Evolutionary conservation across 2,329 filamentous ascomycete genomes (phyloP), one percentile per base, ranked within the genome.

Genomic region (Verticillium isaacii): DNA sequence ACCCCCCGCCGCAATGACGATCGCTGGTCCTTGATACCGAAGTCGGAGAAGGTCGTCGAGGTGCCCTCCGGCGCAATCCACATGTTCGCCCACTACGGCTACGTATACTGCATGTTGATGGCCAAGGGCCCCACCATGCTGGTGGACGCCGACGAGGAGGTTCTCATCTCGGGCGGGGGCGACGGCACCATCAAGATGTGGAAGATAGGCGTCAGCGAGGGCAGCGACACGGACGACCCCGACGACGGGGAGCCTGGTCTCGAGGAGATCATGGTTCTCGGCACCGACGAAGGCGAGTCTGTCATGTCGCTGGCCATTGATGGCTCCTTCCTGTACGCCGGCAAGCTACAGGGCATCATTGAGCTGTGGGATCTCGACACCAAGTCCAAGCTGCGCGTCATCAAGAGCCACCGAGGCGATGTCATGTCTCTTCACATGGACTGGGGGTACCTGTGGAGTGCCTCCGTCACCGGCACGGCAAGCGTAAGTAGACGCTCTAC

Each of bases 311-410:
- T 99, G 59, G 89, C 91, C 5, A 84, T 96, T 2, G 93, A 98
- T 65, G 93, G 92, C 0, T 93, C 93, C 0, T 96, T 99, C 66
- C 82, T 99, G 5, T 99, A 98, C 72, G 92, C 91, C 63, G 95
- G 95, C 56, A 90, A 96, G 68, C 85, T 93, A 1, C 88, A 91
- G 45, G 96, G 95, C 25, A 85, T 96, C 58, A 87, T 99, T 63
- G 94, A 98, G 72, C 86, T 99, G 12, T 99, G 96, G 94, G 96
- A 99, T 72, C 82, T 99, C 15, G 94, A 98, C 72, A 98, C 95
- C 0, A 88, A 90, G 60, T 95, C 99, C 75, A 88, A 95, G 57
- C 83, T 99, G 55, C 85, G 95, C 62, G 93, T 92, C 19, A 89
- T 99, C 70, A 93, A 90, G 71, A 87, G 89, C 1, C 90, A 93